Percentiles rank a stretch among this genome's conserved stretches.
These are phyloP conservation scores for Alternaria novae-zelandiae DNA, from an alignment of 2,329 filamentous ascomycete genomes.

Conservation along the genomic window DNA sequence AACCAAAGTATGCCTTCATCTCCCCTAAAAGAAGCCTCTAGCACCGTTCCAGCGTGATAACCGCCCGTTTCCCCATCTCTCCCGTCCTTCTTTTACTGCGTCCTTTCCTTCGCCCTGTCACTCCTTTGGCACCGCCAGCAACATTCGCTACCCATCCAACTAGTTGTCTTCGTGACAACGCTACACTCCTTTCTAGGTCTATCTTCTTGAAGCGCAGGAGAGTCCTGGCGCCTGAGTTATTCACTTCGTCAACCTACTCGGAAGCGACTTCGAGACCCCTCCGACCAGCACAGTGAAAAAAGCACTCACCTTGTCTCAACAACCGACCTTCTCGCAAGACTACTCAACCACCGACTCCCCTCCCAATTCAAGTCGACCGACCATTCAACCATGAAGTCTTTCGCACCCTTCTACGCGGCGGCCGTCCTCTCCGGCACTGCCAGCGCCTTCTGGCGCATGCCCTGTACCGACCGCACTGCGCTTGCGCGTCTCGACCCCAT, in stretches of 20 bases:
- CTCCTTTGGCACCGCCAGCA: slow-evolving; percentile 30
- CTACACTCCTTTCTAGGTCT: slow-evolving; percentile 40
- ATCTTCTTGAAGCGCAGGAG: slow-evolving; percentile 18
- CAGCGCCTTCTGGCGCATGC: slow-evolving; percentile 75
- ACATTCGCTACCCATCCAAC: slow-evolving; percentile 33
- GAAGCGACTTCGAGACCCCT: neutral
- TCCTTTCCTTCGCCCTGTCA: slow-evolving; percentile 38
- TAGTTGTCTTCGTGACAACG: slow-evolving; percentile 22
- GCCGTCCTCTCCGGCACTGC: slow-evolving; percentile 49
- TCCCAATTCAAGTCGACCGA: slow-evolving; percentile 2
- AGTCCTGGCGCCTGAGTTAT: slow-evolving; percentile 38
- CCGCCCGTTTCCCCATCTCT: slow-evolving; percentile 25
- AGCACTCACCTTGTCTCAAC: slow-evolving; percentile 1
- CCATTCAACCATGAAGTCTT: slow-evolving; percentile 37
- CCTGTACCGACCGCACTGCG: slow-evolving; percentile 67
- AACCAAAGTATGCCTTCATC: slow-evolving; percentile 49
- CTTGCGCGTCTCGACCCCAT: slow-evolving; percentile 62
- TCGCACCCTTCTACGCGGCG: slow-evolving; percentile 34
- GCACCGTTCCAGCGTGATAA: slow-evolving; percentile 37
- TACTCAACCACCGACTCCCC: slow-evolving; percentile 5
- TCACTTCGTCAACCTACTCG: slow-evolving; percentile 11
- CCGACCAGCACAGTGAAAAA: slow-evolving; percentile 2
- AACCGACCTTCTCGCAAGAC: slow-evolving; percentile 3
- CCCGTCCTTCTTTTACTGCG: slow-evolving; percentile 15
- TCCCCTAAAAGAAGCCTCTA: slow-evolving; percentile 33